A percentile compares a stretch with the other conserved stretches of the same genome.
These are phyloP conservation scores for Suillus clintonianus DNA, from an alignment of 768 basidiomycete species.

Conservation along the genomic window DNA sequence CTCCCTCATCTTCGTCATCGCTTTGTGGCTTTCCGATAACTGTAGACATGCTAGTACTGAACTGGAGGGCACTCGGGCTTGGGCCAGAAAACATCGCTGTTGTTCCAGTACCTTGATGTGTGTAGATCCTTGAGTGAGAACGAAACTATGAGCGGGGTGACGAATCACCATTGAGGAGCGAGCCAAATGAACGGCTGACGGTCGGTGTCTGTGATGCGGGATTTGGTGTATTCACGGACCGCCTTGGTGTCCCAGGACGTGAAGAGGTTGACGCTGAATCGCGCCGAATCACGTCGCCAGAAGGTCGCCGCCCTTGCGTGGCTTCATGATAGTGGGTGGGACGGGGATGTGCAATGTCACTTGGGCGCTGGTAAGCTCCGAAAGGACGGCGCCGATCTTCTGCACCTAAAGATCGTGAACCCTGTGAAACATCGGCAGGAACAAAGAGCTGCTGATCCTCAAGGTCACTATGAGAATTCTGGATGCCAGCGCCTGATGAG, in stretches of 20 bases:
- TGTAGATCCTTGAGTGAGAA: slow-evolving; percentile 35
- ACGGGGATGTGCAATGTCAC: slow-evolving; percentile 29
- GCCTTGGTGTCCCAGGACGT: slow-evolving; percentile 28
- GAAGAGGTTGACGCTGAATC: slow-evolving; percentile 19
- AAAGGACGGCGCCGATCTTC: slow-evolving; percentile 9
- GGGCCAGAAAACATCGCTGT: slow-evolving; percentile 22
- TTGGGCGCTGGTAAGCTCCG: slow-evolving; percentile 10
- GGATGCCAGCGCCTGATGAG: slow-evolving; percentile 56
- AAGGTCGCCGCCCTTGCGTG: slow-evolving; percentile 11
- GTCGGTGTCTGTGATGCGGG: slow-evolving; percentile 32
- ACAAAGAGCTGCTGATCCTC: slow-evolving; percentile 72
- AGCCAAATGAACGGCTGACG: slow-evolving; percentile 36
- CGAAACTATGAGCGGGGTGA: slow-evolving; percentile 39
- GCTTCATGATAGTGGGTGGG: slow-evolving; percentile 25
- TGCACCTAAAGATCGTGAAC: slow-evolving; percentile 1
- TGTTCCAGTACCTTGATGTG: slow-evolving; percentile 33
- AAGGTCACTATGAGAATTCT: slow-evolving; percentile 48
- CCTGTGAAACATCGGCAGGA: slow-evolving; percentile 56
- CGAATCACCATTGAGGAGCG: slow-evolving; percentile 51
- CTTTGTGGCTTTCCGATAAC: slow-evolving; percentile 7
- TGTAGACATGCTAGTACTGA: slow-evolving; percentile 21
- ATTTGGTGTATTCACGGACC: slow-evolving; percentile 27
- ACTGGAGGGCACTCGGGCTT: slow-evolving; percentile 19
- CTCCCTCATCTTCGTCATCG: slow-evolving; percentile 23
- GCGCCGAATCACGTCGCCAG: slow-evolving; percentile 11